phyloP scores from a whole-genome alignment of 2,329 filamentous ascomycete species.

The Pleomassaria siparia region DNA sequence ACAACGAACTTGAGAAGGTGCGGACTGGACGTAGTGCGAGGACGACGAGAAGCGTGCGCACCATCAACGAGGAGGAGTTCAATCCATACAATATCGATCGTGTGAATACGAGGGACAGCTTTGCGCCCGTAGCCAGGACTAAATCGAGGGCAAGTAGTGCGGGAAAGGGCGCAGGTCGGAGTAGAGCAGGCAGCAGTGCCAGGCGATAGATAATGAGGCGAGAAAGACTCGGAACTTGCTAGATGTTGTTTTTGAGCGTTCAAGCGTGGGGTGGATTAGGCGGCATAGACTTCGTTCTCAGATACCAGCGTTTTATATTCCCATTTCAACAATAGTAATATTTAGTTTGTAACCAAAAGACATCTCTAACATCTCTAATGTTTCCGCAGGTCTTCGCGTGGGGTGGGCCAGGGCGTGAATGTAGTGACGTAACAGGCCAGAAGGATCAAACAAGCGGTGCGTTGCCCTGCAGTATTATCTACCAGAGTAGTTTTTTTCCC shows the following conservation, averaged over 20 bases:
- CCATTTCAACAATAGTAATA: not conserved
- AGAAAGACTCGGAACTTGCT: not conserved
- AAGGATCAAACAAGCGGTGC: no score
- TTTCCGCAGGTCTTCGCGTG: no score
- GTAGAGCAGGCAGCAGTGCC: conserved; percentile 15
- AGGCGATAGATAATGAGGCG: not conserved
- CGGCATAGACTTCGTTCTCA: not conserved
- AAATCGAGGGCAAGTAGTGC: not conserved
- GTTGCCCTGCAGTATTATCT: no score
- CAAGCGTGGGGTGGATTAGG: not conserved
- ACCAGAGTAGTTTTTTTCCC: no score
- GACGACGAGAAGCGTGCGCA: conserved; percentile 17
- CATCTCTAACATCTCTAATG: not conserved
- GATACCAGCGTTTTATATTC: not conserved
- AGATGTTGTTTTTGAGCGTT: not conserved
- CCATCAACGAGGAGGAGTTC: conserved; percentile 33
- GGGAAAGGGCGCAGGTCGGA: conserved; percentile 20
- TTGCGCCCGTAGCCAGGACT: conserved; percentile 21
- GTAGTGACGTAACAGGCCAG: no score
- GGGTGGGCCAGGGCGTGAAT: no score
- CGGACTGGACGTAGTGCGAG: conserved; percentile 27
- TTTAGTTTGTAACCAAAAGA: not conserved
- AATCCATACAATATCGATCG: conserved; percentile 54
- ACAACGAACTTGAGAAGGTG: conserved; percentile 27
- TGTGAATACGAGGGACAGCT: conserved; percentile 51